A percentile compares a stretch with the other conserved stretches of the same genome.
phyloP scores from a whole-genome alignment of 2,329 filamentous ascomycete species.

The Fonsecaea multimorphosa region DNA sequence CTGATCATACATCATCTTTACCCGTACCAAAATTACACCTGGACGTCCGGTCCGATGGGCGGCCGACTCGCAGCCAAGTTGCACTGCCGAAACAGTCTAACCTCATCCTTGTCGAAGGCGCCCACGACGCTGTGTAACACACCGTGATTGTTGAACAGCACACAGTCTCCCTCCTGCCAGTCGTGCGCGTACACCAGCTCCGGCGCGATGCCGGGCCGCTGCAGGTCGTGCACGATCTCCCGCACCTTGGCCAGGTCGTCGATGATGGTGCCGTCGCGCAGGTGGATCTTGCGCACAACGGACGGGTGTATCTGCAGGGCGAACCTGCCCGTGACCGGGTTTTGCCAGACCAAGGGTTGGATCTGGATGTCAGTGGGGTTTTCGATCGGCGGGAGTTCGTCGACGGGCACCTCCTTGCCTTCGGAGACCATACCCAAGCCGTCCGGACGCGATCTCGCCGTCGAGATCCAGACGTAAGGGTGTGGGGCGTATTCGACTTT shows the following conservation, averaged over 20 bases:
- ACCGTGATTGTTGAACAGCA: conserved; percentile 79
- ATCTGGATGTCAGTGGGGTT: conserved; percentile 68
- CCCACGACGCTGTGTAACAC: conserved; percentile 77
- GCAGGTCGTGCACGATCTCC: conserved; percentile 72
- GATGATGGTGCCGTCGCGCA: conserved; percentile 70
- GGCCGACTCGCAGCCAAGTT: conserved; percentile 72
- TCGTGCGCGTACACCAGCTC: conserved; percentile 73
- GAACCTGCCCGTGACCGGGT: conserved; percentile 71
- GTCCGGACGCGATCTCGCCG: conserved; percentile 68
- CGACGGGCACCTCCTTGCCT: conserved; percentile 64
- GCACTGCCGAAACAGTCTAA: conserved; percentile 77
- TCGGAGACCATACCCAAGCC: conserved; percentile 76
- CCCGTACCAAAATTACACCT: neutral
- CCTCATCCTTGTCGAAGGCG: conserved; percentile 74
- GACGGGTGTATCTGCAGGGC: conserved; percentile 77
- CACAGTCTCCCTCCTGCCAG: conserved; percentile 77
- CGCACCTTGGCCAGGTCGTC: conserved; percentile 71
- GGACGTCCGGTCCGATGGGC: conserved; percentile 57
- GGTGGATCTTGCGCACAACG: conserved; percentile 71
- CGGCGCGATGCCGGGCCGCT: conserved; percentile 74
- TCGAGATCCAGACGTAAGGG: conserved; percentile 82
- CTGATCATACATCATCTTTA: neutral
- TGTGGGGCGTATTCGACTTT: conserved; percentile 77
- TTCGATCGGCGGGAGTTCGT: conserved; percentile 70
- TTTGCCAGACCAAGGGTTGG: conserved; percentile 78